phyloP scores from a whole-genome alignment of 306 rosid species.

The Corylus avellana region DNA sequence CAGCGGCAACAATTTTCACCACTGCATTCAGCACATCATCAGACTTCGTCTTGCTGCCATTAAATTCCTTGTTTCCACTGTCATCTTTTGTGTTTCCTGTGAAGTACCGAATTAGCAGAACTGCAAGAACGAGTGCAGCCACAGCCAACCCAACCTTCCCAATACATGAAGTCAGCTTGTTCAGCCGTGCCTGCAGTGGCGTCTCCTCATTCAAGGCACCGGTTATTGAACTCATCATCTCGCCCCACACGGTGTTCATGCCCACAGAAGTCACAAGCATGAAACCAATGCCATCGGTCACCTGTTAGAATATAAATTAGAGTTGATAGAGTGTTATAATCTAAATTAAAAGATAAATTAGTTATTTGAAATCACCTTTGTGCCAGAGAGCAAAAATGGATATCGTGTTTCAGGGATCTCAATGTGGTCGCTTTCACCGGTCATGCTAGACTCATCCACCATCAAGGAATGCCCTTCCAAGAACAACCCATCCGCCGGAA shows the following conservation, averaged over 20 bases:
- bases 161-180: slow-evolving; percentile 15
- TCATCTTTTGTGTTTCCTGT: slow-evolving; percentile 22
- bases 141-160: slow-evolving; percentile 20
- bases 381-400: slow-evolving; percentile 30
- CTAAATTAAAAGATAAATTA: too few relatives aligned
- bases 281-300: slow-evolving; percentile 25
- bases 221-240: slow-evolving; percentile 30
- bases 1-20: slow-evolving; percentile 7
- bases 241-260: slow-evolving; percentile 27
- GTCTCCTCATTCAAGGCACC: slow-evolving; percentile 6
- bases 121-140: slow-evolving; percentile 20
- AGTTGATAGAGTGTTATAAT: too few relatives aligned
- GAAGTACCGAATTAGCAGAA: slow-evolving; percentile 23
- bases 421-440: slow-evolving; percentile 23
- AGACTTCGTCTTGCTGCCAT: slow-evolving; percentile 24
- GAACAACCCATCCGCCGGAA: slow-evolving; percentile 31
- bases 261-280: slow-evolving; percentile 37
- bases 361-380: slow-evolving; percentile 6
- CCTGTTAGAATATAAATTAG: too few relatives aligned
- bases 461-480: slow-evolving; percentile 26
- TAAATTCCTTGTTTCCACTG: slow-evolving; percentile 17
- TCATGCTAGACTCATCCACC: slow-evolving; percentile 27
- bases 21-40: slow-evolving; percentile 18
- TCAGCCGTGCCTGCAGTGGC: slow-evolving; percentile 23
- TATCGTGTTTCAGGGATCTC: slow-evolving; percentile 8